Percentiles rank a stretch among this genome's conserved stretches.
Conservation (phyloP, 129 eudicot genomes). For the Daucus carota region DH1_v3.0 NC_030388.2:22948501-22949000, state of each 20-base stretch:
- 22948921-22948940: not conserved
- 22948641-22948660: conserved; percentile 98
- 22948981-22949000: not conserved
- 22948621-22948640: conserved; percentile 98
- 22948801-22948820: not conserved
- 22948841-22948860: not conserved
- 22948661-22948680: conserved; percentile 41
- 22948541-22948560: conserved; percentile 90
- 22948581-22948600: conserved; percentile 87
- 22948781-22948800: not conserved
- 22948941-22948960: not conserved
- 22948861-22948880: not conserved
- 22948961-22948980: not conserved
- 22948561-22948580: conserved; percentile 80
- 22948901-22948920: not conserved
- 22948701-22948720: not conserved
- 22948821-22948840: not conserved
- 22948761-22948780: not conserved
- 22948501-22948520: conserved; percentile 96
- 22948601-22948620: conserved; percentile 95
- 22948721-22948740: not conserved
- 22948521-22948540: conserved; percentile 91
- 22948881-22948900: not conserved
- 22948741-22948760: not conserved
- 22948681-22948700: not conserved